Percentiles rank a stretch among this genome's conserved stretches.
Conservation (phyloP, 805 yeast species). For the Metschnikowia gelsemii region DNA sequence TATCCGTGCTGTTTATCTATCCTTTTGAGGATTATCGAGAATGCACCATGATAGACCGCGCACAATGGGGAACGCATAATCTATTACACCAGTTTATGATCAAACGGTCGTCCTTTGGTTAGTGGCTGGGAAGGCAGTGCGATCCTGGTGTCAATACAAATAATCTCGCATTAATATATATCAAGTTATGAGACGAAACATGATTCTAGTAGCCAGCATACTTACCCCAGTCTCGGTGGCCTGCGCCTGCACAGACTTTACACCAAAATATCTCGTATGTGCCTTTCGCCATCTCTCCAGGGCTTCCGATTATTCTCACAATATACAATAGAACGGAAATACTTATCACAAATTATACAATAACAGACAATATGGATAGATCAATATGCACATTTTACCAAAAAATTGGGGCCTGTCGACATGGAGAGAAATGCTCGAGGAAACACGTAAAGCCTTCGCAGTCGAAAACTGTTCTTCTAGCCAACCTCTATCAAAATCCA, state of each 20-base stretch:
- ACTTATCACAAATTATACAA: neutral
- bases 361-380: conserved; percentile 14
- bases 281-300: conserved; percentile 3
- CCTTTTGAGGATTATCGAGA: neutral
- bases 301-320: neutral
- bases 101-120: neutral
- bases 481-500: conserved; percentile 66
- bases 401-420: conserved; percentile 91
- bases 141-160: neutral
- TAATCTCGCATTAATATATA: neutral
- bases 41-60: neutral
- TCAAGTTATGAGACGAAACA: too few relatives aligned
- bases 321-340: neutral
- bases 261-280: neutral
- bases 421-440: conserved; percentile 83
- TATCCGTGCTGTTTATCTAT: neutral
- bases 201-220: too few relatives aligned
- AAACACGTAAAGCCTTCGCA: conserved; percentile 63
- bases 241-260: neutral
- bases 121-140: neutral
- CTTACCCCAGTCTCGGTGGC: too few relatives aligned
- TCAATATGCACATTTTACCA: conserved; percentile 57
- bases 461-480: conserved; percentile 63
- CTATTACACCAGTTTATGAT: neutral
- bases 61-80: neutral